phyloP scores from a whole-genome alignment of 2,329 filamentous ascomycete genomes.

The Xylariaceae sp. region DNA sequence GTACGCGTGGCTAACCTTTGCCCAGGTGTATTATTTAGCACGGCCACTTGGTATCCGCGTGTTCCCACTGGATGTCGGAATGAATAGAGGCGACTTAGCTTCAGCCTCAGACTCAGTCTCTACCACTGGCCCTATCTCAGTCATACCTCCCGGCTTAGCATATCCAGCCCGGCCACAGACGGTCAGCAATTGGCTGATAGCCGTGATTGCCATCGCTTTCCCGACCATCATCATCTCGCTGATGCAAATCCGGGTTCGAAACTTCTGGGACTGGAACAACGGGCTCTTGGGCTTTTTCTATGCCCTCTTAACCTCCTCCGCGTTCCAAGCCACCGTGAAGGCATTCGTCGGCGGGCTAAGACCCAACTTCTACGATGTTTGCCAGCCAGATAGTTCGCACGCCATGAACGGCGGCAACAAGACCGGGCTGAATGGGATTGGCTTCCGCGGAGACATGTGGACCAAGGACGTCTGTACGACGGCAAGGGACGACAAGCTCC shows the following conservation, averaged over 20 bases:
- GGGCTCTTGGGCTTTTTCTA: slow-evolving; percentile 59
- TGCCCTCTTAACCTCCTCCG: slow-evolving; percentile 52
- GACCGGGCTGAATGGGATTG: slow-evolving; percentile 36
- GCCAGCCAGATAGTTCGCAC: slow-evolving; percentile 52
- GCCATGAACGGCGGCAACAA: slow-evolving; percentile 22
- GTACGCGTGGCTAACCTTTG: slow-evolving; percentile 4
- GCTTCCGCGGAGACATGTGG: slow-evolving; percentile 60
- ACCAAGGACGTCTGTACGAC: slow-evolving; percentile 58
- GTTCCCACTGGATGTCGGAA: slow-evolving; percentile 11
- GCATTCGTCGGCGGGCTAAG: slow-evolving; percentile 61
- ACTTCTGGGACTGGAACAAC: slow-evolving; percentile 59
- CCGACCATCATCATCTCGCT: slow-evolving; percentile 55
- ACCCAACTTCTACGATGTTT: slow-evolving; percentile 62
- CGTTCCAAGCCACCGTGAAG: slow-evolving; percentile 65
- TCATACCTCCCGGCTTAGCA: slow-evolving; percentile 8
- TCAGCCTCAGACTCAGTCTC: background rate
- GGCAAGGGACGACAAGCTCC: slow-evolving; percentile 49
- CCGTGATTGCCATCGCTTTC: slow-evolving; percentile 46
- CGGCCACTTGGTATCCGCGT: slow-evolving; percentile 11
- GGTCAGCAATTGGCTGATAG: slow-evolving; percentile 16
- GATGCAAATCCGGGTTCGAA: slow-evolving; percentile 54
- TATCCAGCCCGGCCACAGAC: slow-evolving; percentile 16
- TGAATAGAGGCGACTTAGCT: background rate
- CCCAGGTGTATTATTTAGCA: slow-evolving; percentile 21
- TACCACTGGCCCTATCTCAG: too few relatives aligned